phyloP scores from a whole-genome alignment of 306 rosid genomes.

The Cucumis cinereus region DNA sequence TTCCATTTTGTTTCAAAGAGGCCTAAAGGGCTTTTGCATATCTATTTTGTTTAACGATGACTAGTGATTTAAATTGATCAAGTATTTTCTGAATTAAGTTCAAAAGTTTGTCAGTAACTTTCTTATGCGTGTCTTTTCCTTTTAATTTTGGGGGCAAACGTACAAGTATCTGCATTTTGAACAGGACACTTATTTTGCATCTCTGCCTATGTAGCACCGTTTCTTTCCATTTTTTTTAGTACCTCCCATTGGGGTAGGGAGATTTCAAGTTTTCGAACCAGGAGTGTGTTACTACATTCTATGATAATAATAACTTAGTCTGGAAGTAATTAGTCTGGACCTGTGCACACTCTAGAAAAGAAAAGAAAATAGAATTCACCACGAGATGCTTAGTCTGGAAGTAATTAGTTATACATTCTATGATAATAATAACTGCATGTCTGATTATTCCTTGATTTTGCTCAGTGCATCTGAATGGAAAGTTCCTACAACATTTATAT shows the following conservation, averaged over 20 bases:
- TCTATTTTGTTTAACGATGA: not conserved
- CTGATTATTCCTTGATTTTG: not conserved
- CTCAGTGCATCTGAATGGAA: constrained; percentile 85
- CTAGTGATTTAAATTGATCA: not conserved
- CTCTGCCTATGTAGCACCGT: not conserved
- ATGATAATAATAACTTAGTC: too few relatives aligned
- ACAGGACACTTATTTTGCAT: not conserved
- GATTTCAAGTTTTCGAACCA: too few relatives aligned
- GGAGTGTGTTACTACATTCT: too few relatives aligned
- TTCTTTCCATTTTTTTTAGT: not conserved
- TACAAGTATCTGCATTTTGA: not conserved
- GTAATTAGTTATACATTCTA: not conserved
- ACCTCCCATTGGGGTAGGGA: too few relatives aligned
- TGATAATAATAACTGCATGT: not conserved
- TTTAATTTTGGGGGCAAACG: not conserved
- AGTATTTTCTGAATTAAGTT: not conserved
- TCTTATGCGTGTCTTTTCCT: not conserved
- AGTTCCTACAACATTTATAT: constrained; percentile 89
- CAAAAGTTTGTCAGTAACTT: not conserved
- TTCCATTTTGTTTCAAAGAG: not conserved
- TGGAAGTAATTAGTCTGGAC: too few relatives aligned
- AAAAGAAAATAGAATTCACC: not conserved
- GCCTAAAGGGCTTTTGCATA: too few relatives aligned
- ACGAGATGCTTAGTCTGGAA: not conserved
- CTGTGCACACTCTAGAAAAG: not conserved